Base-by-base conservation (phyloP, 2,329 filamentous ascomycete species). In the Aphanocladium album region DNA sequence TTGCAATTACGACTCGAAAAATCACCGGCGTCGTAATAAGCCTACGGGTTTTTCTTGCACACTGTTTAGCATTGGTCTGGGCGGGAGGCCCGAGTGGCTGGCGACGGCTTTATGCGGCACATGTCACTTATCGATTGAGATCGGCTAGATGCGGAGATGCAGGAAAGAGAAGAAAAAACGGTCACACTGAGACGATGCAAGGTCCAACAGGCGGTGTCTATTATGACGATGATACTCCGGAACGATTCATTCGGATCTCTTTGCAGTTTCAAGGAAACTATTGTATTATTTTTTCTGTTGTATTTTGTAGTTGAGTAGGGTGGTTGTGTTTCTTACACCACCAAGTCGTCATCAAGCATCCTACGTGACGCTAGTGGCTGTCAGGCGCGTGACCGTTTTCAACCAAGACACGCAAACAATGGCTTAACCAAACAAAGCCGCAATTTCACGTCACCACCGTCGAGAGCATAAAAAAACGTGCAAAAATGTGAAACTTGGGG, bases 61-160 rank as follows among this genome's bases (percentile, higher is more conserved):
- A 21, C 4, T 21, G 19, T 33, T 47, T 25, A 51, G 8, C 45
- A 25, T 21, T 27, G 19, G 23, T 16, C 30, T 57, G 57, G 39
- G 43, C 30, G 30, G 19, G 17, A n/a, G 39, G 51, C 35, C 46
- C 43, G 60, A 60, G 57, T 45, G 62, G 53, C 53, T 61, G 62
- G 61, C 67, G 63, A 64, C 68, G 69, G 69, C 64, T 71, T 66
- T 62, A 60, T 49, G 62, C 70, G 70, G 70, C 69, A 68, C 60
- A 68, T 53, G 63, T 50, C n/a, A 1, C 61, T 67, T 64, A 64
- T 69, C 62, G 62, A 66, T 66, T 57, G 57, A 14, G 11, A 8
- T 37, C 47, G 47, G 57, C 47, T 52, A 59, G 47, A 37, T 45
- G 27, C 57, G 57, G 57, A 33, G 17, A 59, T 45, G 57, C 39